phyloP scores from a whole-genome alignment of 1,284 basidiomycete species.

The Golubevia sp. region DNA sequence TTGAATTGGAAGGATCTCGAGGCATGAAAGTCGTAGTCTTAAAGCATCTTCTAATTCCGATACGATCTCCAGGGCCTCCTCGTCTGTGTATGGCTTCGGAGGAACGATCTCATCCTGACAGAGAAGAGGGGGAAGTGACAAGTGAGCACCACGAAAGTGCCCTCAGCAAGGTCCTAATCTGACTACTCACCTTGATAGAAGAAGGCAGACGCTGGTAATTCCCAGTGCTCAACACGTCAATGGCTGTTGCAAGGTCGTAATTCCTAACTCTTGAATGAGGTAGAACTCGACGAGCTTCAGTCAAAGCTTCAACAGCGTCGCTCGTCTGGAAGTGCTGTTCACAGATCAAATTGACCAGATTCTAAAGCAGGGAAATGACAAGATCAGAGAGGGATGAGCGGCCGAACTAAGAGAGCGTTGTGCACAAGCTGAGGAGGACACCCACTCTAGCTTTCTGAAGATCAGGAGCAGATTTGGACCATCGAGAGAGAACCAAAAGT shows the following conservation, averaged over 20 bases:
- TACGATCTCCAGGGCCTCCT: slow-evolving; percentile 72
- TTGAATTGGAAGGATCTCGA: slow-evolving; percentile 52
- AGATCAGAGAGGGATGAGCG: neutral
- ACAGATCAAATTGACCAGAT: slow-evolving; percentile 44
- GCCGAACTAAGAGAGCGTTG: slow-evolving; percentile 76
- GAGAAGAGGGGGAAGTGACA: slow-evolving; percentile 20
- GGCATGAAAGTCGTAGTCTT: slow-evolving; percentile 70
- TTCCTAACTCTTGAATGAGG: slow-evolving; percentile 72
- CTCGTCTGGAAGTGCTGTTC: slow-evolving; percentile 26
- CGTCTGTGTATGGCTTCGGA: slow-evolving; percentile 71
- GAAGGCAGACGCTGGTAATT: slow-evolving; percentile 79
- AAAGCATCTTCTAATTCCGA: slow-evolving; percentile 75
- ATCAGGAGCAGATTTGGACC: slow-evolving; percentile 31
- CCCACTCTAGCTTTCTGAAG: slow-evolving; percentile 10
- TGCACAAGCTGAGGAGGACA: slow-evolving; percentile 79
- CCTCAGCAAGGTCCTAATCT: neutral
- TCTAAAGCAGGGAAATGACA: slow-evolving; percentile 7
- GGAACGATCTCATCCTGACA: slow-evolving; percentile 75
- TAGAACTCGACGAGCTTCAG: neutral
- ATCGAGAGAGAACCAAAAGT: slow-evolving; percentile 67
- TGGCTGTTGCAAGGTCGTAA: slow-evolving; percentile 83
- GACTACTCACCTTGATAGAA: slow-evolving; percentile 71
- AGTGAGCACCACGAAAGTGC: neutral
- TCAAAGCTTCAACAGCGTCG: neutral
- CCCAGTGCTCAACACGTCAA: slow-evolving; percentile 81